Conservation (phyloP, 495 filamentous ascomycete genomes). For the Terfezia claveryi region DNA sequence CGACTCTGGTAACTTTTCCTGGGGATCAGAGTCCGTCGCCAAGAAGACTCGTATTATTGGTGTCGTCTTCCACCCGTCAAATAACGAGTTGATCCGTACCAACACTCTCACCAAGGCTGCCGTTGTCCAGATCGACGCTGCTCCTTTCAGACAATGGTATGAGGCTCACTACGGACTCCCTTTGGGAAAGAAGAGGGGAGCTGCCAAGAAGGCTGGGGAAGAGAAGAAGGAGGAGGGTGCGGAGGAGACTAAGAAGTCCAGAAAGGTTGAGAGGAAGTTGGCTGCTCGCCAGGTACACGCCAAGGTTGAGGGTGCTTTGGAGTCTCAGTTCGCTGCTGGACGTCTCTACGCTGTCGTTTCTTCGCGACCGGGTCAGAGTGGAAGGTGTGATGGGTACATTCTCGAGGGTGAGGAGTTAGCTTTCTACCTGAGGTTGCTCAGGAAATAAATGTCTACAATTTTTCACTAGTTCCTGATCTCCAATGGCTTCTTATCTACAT, state of each 20-base stretch:
- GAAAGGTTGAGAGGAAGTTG: constrained; percentile 87
- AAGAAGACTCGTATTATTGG: constrained; percentile 97
- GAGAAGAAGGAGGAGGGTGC: constrained; percentile 36
- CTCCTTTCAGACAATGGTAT: constrained; percentile 98
- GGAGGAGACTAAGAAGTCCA: constrained; percentile 34
- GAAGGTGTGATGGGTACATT: constrained; percentile 90
- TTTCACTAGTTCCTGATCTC: no score
- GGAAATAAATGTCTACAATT: constrained; percentile 49
- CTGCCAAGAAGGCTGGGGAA: constrained; percentile 39
- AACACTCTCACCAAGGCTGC: constrained; percentile 98
- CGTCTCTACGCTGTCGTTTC: constrained; percentile 84
- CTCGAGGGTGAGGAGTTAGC: constrained; percentile 96
- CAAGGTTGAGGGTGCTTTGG: constrained; percentile 81
- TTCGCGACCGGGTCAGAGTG: constrained; percentile 85
- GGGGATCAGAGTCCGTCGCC: constrained; percentile 90
- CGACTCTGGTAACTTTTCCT: constrained; percentile 98
- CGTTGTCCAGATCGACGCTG: constrained; percentile 95
- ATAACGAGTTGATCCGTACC: constrained; percentile 99
- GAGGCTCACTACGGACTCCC: constrained; percentile 92
- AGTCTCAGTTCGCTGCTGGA: constrained; percentile 97
- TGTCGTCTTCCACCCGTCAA: constrained; percentile 95
- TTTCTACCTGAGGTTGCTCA: constrained; percentile 97
- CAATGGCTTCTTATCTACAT: no score
- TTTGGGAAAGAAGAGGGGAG: constrained; percentile 74
- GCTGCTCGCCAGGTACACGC: constrained; percentile 60